Base-by-base conservation (phyloP, 2,329 filamentous ascomycete genomes). In the Calonectria multiphialidica region DNA sequence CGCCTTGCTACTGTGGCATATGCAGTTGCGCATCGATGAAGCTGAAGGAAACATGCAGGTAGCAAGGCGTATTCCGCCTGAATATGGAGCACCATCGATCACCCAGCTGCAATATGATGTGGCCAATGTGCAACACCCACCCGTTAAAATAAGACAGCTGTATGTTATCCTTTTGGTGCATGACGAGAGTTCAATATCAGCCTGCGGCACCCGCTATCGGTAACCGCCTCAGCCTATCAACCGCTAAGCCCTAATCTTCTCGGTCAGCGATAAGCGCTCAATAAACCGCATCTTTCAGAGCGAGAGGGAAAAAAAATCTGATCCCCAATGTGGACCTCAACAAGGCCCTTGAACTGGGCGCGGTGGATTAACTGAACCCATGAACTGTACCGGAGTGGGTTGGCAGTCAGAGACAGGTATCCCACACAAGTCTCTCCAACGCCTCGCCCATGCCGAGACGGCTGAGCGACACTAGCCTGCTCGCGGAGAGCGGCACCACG, bases 401-500 rank as follows among this genome's bases (percentile, higher is more conserved):
- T 50, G 47, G 10, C 25, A 37, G 44, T 40, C 7, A 13, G 30
- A 37, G 40, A 37, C 35, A 59, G 53, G 37, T 57, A 40, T 65
- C 40, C 47, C 16, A 66, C 42, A 47, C 62, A 42, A 67, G 55
- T 47, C 69, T 55, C 64, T 64, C 42, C 40, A 57, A 30, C 42
- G 25, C 68, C 18, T 67, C 63, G 65, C 69, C 62, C 64, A 71
- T 59, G 64, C 65, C 64, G 69, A 62, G 55, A 71, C 69, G 69
- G 69, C 70, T 72, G 66, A 69, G 44, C 40, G 53, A 44, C 65
- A 61, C 66, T 62, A 72, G 61, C 55, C 62, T 65, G 28, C 68
- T 59, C 68, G 59, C 33, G 30, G 69, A 64, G 55, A 57, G 64
- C 63, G 69, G 69, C 69, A 71, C 69, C 69, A 64, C 67, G 69